These are phyloP conservation scores for Tylopilus sp. DNA, from an alignment of 1,284 basidiomycete genomes.

Conservation along the genomic window DNA sequence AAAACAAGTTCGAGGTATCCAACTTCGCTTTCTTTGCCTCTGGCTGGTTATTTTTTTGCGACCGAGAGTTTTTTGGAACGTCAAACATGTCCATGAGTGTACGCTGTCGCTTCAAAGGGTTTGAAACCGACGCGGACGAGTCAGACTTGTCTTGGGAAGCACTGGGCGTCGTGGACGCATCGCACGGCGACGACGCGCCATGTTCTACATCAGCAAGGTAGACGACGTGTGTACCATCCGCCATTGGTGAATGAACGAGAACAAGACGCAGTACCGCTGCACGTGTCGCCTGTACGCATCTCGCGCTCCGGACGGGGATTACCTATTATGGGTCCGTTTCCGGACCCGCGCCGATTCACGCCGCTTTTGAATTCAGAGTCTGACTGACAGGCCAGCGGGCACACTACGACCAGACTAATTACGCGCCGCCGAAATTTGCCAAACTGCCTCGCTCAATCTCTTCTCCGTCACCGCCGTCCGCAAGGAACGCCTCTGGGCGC, in stretches of 20 bases:
- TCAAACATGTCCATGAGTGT: constrained; percentile 64
- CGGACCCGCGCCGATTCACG: constrained; percentile 3
- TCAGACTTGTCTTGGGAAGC: constrained; percentile 19
- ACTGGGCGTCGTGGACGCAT: constrained; percentile 14
- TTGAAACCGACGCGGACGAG: constrained; percentile 21
- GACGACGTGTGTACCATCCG: constrained; percentile 37
- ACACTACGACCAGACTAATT: background rate
- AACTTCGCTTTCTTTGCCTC: constrained; percentile 44
- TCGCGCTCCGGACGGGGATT: background rate
- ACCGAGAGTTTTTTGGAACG: constrained; percentile 37
- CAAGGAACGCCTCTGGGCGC: constrained; percentile 42
- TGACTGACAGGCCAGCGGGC: background rate
- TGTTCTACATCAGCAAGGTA: constrained; percentile 58
- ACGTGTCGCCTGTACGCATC: constrained; percentile 8
- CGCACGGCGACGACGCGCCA: constrained; percentile 6
- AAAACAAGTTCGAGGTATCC: constrained; percentile 7
- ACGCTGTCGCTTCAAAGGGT: constrained; percentile 55
- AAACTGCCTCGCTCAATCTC: constrained; percentile 75
- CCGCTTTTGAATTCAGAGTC: constrained; percentile 2
- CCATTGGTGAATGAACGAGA: constrained; percentile 26
- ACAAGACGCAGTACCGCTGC: constrained; percentile 6
- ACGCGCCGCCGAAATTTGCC: constrained; percentile 24
- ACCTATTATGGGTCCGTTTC: constrained; percentile 19
- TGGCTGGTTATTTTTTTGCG: constrained; percentile 30
- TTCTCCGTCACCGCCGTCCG: constrained; percentile 66